These are phyloP conservation scores for Chaetomiaceae sp. DNA, from an alignment of 2,329 filamentous ascomycete genomes.

Conservation along the genomic window DNA sequence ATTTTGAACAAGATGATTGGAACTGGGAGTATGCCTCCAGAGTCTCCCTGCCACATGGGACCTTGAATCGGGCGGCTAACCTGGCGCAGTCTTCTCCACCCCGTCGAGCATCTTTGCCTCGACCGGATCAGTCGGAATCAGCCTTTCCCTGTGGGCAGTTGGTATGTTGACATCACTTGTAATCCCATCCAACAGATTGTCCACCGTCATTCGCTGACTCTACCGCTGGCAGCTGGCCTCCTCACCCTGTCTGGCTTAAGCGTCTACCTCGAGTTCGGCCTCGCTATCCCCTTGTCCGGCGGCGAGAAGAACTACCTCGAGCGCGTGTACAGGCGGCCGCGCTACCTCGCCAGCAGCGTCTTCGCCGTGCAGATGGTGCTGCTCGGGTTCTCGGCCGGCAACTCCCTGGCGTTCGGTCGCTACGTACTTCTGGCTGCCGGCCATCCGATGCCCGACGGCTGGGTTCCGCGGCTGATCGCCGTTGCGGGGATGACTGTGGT, in stretches of 20 bases:
- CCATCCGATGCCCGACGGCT: constrained; percentile 37
- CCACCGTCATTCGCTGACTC: too few relatives aligned
- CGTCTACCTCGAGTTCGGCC: constrained; percentile 58
- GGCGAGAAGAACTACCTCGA: constrained; percentile 64
- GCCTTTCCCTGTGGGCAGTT: constrained; percentile 33
- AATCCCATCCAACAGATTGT: too few relatives aligned
- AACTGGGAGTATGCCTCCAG: too few relatives aligned
- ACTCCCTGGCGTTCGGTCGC: constrained; percentile 52
- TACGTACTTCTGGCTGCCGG: constrained; percentile 48
- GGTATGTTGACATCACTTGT: too few relatives aligned
- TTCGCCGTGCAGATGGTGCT: constrained; percentile 56
- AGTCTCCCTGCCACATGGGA: too few relatives aligned
- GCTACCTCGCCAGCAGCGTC: constrained; percentile 53
- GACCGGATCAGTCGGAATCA: constrained; percentile 46
- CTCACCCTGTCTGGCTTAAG: constrained; percentile 53
- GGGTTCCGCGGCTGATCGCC: constrained; percentile 53
- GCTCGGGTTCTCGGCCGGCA: constrained; percentile 55
- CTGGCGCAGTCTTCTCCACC: constrained; percentile 53
- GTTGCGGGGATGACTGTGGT: constrained; percentile 49
- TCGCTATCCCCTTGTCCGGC: constrained; percentile 55
- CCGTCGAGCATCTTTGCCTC: constrained; percentile 47
- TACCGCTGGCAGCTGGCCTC: too few relatives aligned
- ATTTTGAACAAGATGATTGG: constrained; percentile 29
- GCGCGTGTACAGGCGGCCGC: constrained; percentile 52
- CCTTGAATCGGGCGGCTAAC: too few relatives aligned